Percentiles rank a stretch among this genome's conserved stretches.
These are phyloP conservation scores for Globisporangium barbulae DNA, from an alignment of 352 stramenopile genomes.

Conservation along the genomic window DNA sequence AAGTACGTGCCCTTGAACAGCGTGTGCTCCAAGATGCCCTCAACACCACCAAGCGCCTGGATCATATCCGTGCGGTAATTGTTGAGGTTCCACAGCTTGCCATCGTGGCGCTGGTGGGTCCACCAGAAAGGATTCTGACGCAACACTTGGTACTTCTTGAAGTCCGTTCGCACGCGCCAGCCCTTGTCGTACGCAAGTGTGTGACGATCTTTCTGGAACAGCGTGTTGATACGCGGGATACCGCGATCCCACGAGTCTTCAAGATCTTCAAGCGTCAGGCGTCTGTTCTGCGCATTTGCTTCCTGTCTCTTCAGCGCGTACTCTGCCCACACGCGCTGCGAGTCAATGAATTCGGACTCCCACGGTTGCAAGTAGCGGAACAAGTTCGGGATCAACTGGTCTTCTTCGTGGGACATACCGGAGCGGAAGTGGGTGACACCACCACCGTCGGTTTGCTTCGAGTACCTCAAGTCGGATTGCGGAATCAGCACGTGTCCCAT, in stretches of 20 bases:
- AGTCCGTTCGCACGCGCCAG: slow-evolving; percentile 98
- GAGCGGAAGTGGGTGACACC: slow-evolving; percentile 99
- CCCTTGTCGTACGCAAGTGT: slow-evolving; percentile 99
- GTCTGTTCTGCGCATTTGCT: slow-evolving; percentile 98
- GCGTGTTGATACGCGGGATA: slow-evolving; percentile 96
- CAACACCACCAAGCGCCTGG: slow-evolving; percentile 98
- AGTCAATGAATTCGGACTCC: slow-evolving; percentile 99
- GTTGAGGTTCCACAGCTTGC: slow-evolving; percentile 99
- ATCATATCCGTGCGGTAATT: slow-evolving; percentile 99
- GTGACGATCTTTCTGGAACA: slow-evolving; percentile 98
- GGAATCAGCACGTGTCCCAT: slow-evolving; percentile 99
- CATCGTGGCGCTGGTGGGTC: slow-evolving; percentile 98
- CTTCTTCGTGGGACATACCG: slow-evolving; percentile 96
- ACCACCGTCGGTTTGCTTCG: slow-evolving; percentile 97
- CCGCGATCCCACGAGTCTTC: slow-evolving; percentile 99
- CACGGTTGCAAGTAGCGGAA: slow-evolving; percentile 99
- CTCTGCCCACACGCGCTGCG: slow-evolving; percentile 99
- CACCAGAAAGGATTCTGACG: slow-evolving; percentile 99
- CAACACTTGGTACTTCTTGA: slow-evolving; percentile 98
- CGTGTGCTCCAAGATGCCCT: slow-evolving; percentile 99
- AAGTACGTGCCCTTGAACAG: slow-evolving; percentile 99
- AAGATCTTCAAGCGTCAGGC: slow-evolving; percentile 98
- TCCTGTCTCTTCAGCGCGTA: slow-evolving; percentile 99
- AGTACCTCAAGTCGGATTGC: slow-evolving; percentile 98
- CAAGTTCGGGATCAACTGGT: slow-evolving; percentile 99